Evolutionary conservation across 768 basidiomycete species (phyloP), one percentile per base, ranked within the genome.

Genomic region (Pluteus cervinus): DNA sequence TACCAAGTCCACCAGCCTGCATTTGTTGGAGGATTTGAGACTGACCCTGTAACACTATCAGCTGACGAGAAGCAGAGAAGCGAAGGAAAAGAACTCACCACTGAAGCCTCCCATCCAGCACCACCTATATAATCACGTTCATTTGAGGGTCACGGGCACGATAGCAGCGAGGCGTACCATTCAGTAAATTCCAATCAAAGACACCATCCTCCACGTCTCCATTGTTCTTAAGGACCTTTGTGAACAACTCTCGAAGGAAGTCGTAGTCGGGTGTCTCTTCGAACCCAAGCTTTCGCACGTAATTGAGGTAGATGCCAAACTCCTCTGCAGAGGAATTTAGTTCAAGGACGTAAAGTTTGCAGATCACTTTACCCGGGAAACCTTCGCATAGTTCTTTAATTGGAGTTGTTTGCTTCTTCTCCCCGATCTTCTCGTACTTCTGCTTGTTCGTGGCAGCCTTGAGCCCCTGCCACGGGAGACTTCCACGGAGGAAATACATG

Each of bases 381-480:
- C 90, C 88, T 51, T 98, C 96, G 53, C 85, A 90, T 17, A 99
- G 73, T 55, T 99, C 96, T 66, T 90, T 94, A 61, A 99, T 97
- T 5, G 86, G 86, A 20, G 96, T 98, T 10, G 86, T 87, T 68
- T 98, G 96, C 74, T 91, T 99, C 83, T 99, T 99, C 72, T 99
- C 94, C 46, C 94, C 94, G 60, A 99, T 99, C 74, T 98, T 99
- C 73, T 99, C 94, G 67, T 99, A 99, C 72, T 98, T 90, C 61
- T 98, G 96, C 70, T 99, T 99, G 73, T 99, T 98, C 35, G 93
- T 99, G 20, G 96, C 96, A 23, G 96, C 96, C 66, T 98, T 98
- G 41, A 99, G 76, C 40, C 96, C 96, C 57, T 99, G 96, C 96
- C 96, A 99, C 16, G 96, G 96, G 37, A 99, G 57, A 51, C 92